Evolutionary conservation across 257 asterid species (phyloP).

Genomic region (Vinca minor): DNA sequence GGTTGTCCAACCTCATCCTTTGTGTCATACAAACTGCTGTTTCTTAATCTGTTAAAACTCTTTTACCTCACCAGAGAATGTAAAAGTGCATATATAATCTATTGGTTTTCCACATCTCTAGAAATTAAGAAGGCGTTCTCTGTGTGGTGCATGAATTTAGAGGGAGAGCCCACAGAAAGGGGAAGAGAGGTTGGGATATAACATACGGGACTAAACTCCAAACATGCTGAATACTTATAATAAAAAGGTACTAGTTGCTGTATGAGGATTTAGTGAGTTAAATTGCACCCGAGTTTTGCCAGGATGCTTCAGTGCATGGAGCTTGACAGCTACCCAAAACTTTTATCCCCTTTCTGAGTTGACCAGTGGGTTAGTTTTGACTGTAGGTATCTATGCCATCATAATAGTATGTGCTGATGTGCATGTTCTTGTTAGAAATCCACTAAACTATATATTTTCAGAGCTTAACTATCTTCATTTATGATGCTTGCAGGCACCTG

Average conservation of each 20-base stretch:
- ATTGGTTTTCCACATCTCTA: background rate
- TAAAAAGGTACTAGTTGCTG: background rate
- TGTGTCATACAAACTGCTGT: background rate
- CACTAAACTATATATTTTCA: background rate
- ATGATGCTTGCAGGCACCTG: slow-evolving; percentile 61
- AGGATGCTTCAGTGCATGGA: background rate
- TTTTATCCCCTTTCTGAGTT: background rate
- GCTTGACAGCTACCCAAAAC: background rate
- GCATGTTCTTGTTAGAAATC: background rate
- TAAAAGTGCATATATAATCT: background rate
- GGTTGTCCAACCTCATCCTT: background rate
- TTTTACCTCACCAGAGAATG: background rate
- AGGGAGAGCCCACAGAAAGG: background rate
- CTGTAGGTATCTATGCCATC: background rate
- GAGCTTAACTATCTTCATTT: background rate
- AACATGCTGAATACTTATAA: background rate
- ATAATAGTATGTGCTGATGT: background rate
- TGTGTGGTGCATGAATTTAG: background rate
- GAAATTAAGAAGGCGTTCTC: background rate
- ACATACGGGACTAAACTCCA: background rate
- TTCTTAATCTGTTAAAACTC: background rate
- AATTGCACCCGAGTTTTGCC: background rate
- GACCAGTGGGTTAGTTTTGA: background rate
- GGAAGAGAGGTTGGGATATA: background rate
- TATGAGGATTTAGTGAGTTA: background rate